A percentile compares a stretch with the other conserved stretches of the same genome.
These are phyloP conservation scores for Barnettozyma siamensis DNA, from an alignment of 805 yeast genomes.

Conservation along the genomic window DNA sequence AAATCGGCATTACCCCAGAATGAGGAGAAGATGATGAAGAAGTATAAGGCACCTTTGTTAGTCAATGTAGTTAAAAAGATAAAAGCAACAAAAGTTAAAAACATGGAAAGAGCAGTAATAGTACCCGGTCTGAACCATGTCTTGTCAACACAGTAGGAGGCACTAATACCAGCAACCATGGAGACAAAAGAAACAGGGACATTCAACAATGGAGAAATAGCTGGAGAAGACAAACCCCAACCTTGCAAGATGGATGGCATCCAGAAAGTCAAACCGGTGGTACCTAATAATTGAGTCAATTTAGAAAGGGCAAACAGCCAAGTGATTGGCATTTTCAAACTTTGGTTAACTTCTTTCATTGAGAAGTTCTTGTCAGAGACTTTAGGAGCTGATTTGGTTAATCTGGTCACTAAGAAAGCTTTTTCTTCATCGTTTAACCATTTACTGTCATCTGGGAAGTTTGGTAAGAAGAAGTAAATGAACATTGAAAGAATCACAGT, in stretches of 20 bases:
- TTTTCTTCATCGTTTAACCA: slow-evolving; percentile 16
- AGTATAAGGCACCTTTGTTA: slow-evolving; percentile 6
- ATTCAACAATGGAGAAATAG: slow-evolving; percentile 12
- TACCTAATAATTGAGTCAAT: slow-evolving; percentile 13
- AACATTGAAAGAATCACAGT: slow-evolving; percentile 11
- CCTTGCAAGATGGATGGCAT: slow-evolving; percentile 13
- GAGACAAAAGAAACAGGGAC: slow-evolving; percentile 16
- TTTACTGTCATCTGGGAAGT: slow-evolving; percentile 17
- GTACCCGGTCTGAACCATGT: slow-evolving; percentile 5
- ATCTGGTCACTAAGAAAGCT: slow-evolving; percentile 6
- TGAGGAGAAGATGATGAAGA: slow-evolving; percentile 10
- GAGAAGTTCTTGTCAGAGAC: slow-evolving; percentile 4
- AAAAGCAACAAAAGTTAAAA: slow-evolving; percentile 1
- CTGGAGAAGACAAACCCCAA: slow-evolving; percentile 11
- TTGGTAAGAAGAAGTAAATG: slow-evolving; percentile 11
- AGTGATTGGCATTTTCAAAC: slow-evolving; percentile 8
- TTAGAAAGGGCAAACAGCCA: slow-evolving; percentile 9
- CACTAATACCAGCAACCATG: slow-evolving; percentile 11
- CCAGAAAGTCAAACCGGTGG: slow-evolving; percentile 15
- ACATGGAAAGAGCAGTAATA: neutral
- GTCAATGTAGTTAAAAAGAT: slow-evolving; percentile 6
- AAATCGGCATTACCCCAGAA: slow-evolving; percentile 9
- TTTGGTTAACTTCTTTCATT: neutral
- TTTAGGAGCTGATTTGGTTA: slow-evolving; percentile 8
- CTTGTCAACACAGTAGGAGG: slow-evolving; percentile 14